phyloP scores from a whole-genome alignment of 2,329 filamentous ascomycete species.

The Calycina herbarum region DNA sequence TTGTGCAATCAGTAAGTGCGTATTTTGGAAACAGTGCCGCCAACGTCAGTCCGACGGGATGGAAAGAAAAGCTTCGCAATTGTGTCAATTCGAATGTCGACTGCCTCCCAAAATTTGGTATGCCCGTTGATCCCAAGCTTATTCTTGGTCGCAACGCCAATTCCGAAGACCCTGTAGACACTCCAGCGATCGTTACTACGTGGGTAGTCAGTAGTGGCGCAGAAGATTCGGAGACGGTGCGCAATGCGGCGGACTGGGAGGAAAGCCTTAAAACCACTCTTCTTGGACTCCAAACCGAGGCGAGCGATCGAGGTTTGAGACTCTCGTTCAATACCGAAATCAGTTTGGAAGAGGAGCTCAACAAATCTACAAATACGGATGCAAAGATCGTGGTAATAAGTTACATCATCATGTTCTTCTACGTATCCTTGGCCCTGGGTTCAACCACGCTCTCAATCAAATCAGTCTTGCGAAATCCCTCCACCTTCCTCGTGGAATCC shows the following conservation, averaged over 20 bases:
- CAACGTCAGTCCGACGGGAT: constrained; percentile 62
- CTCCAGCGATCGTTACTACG: constrained; percentile 80
- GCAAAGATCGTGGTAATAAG: constrained; percentile 95
- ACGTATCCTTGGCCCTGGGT: constrained; percentile 88
- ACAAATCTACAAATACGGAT: constrained; percentile 97
- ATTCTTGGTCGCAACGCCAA: constrained; percentile 79
- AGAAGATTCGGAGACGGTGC: constrained; percentile 70
- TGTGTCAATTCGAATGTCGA: constrained; percentile 80
- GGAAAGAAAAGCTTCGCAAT: constrained; percentile 69
- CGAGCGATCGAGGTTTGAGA: constrained; percentile 72
- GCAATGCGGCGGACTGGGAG: constrained; percentile 87
- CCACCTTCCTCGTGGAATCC: constrained; percentile 85
- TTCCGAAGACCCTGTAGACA: constrained; percentile 65
- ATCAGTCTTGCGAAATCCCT: constrained; percentile 78
- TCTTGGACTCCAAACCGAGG: constrained; percentile 78
- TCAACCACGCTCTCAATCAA: constrained; percentile 79
- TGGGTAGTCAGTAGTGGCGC: constrained; percentile 91
- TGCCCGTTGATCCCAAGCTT: constrained; percentile 82
- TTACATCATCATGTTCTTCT: constrained; percentile 98
- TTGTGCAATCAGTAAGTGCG: constrained; percentile 87
- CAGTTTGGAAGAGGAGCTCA: constrained; percentile 91
- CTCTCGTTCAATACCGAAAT: constrained; percentile 95
- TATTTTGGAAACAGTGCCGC: constrained; percentile 75
- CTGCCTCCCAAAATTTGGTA: constrained; percentile 85
- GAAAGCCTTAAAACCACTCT: constrained; percentile 72